These are phyloP conservation scores for Blastomyces percursus DNA, from an alignment of 2,329 filamentous ascomycete genomes.

Conservation along the genomic window DNA sequence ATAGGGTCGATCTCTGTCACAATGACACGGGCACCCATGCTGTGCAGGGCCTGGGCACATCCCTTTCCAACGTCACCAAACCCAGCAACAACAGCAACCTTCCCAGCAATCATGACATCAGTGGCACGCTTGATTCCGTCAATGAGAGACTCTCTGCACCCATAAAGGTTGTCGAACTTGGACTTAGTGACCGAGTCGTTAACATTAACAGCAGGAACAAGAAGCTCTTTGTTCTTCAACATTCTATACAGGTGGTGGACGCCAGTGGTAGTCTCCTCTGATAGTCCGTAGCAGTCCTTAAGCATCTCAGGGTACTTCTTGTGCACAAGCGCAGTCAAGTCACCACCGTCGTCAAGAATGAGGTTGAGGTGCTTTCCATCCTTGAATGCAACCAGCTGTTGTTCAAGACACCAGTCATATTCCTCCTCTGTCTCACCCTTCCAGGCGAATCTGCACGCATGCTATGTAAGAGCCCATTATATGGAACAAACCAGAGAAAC, in stretches of 20 bases:
- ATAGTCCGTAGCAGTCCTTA: constrained; percentile 95
- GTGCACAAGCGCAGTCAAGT: constrained; percentile 93
- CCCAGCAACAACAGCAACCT: constrained; percentile 94
- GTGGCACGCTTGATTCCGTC: constrained; percentile 99
- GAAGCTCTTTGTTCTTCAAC: constrained; percentile 81
- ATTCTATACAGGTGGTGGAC: constrained; percentile 99
- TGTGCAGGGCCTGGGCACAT: constrained; percentile 87
- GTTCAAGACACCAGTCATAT: constrained; percentile 99
- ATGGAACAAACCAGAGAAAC: background rate
- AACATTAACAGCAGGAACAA: constrained; percentile 96
- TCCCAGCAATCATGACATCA: constrained; percentile 99
- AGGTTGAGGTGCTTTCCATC: constrained; percentile 94
- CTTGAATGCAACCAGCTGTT: constrained; percentile 96
- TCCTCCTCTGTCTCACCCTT: constrained; percentile 98
- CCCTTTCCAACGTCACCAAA: constrained; percentile 99
- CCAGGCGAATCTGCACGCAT: constrained; percentile 49
- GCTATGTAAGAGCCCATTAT: background rate
- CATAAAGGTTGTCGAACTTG: constrained; percentile 99
- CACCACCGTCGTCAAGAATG: constrained; percentile 97
- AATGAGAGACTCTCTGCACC: constrained; percentile 95
- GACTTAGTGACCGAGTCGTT: constrained; percentile 99
- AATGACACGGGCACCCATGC: constrained; percentile 94
- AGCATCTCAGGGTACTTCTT: constrained; percentile 97
- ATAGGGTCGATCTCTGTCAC: constrained; percentile 98
- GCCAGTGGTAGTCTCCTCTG: constrained; percentile 98